Percentiles rank a stretch among this genome's conserved stretches.
These are phyloP conservation scores for Zanthoxylum bungeanum DNA, from an alignment of 345 rosid genomes.

Conservation along the genomic window DNA sequence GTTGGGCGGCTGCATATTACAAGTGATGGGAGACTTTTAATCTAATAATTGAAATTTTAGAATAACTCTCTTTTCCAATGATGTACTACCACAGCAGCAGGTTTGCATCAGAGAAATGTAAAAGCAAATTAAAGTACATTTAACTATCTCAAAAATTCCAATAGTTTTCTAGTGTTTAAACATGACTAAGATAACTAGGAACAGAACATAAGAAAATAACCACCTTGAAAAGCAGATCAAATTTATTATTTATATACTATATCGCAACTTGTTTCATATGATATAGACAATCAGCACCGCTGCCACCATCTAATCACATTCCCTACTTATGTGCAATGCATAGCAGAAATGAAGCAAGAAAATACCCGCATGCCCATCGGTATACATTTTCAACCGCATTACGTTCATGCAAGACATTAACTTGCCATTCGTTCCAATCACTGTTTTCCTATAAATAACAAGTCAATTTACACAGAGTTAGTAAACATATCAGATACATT, in stretches of 20 bases:
- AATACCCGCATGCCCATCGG: conserved; percentile 96
- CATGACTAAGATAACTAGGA: not conserved
- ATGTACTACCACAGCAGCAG: not conserved
- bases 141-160: not conserved
- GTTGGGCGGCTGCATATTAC: conserved; percentile 78
- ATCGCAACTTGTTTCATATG: not conserved
- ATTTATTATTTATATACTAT: not conserved
- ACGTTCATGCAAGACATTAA: conserved; percentile 71
- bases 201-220: not conserved
- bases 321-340: conserved; percentile 9
- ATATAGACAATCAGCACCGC: not conserved
- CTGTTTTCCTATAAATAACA: conserved; percentile 54
- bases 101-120: not conserved
- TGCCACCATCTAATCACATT: not conserved
- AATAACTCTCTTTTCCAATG: not conserved
- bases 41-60: not conserved
- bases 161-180: not conserved
- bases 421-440: conserved; percentile 88
- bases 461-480: conserved; percentile 11
- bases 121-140: not conserved
- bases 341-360: conserved; percentile 11
- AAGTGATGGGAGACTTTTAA: conserved; percentile 13
- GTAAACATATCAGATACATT: not conserved
- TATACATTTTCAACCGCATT: conserved; percentile 87
- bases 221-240: not conserved